A percentile compares a stretch with the other conserved stretches of the same genome.
Evolutionary conservation across 768 basidiomycete species (phyloP).

Genomic region (Kondoa malvinella): DNA sequence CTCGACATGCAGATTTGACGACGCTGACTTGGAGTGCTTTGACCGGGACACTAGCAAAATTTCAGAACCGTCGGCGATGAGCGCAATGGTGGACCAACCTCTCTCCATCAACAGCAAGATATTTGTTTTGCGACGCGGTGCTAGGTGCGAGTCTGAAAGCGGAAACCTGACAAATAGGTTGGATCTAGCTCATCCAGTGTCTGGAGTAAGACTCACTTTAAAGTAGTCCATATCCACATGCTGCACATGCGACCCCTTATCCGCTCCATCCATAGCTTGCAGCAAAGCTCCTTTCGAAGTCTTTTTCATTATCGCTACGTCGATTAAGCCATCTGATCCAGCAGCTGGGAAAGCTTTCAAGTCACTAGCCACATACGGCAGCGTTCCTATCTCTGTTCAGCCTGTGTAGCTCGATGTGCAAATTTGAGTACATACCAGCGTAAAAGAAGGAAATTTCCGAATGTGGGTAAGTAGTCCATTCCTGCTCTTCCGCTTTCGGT

Average conservation of each 20-base stretch:
- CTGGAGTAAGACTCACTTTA: not conserved
- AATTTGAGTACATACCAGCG: not conserved
- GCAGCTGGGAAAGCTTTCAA: not conserved
- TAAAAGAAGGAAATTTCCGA: not conserved
- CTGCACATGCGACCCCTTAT: not conserved
- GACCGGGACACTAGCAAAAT: not conserved
- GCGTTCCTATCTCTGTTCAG: not conserved
- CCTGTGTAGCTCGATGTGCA: not conserved
- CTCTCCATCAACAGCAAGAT: not conserved
- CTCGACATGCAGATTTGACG: not conserved
- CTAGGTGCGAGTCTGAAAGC: not conserved
- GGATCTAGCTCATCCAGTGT: not conserved
- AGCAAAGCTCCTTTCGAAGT: not conserved
- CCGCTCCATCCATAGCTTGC: not conserved
- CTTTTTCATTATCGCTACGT: constrained; percentile 5
- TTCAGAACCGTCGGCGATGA: not conserved
- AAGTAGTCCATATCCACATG: not conserved
- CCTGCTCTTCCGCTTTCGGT: not conserved
- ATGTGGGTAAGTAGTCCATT: not conserved
- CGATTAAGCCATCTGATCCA: not conserved
- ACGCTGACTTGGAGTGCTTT: not conserved
- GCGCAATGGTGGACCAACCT: not conserved
- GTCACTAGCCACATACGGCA: not conserved
- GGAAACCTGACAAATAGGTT: not conserved
- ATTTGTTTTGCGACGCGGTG: not conserved